Percentiles rank a stretch among this genome's conserved stretches.
Conservation (phyloP, 2,329 filamentous ascomycete genomes). For the Penicillium sp. region DNA sequence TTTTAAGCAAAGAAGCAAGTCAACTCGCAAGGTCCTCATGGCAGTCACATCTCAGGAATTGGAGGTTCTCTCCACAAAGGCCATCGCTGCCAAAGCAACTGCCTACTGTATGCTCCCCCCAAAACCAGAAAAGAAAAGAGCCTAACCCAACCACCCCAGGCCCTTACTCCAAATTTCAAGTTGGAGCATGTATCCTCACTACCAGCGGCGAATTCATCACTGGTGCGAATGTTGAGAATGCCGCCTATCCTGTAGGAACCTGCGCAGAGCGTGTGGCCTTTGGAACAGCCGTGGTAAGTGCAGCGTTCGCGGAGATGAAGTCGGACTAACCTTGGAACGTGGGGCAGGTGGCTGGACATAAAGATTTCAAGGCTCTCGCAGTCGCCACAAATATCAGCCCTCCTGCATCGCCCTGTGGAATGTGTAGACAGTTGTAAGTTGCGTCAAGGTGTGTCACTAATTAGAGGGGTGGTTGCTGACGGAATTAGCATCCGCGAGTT, state of each 20-base stretch:
- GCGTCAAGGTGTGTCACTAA: neutral
- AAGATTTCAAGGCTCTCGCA: conserved; percentile 73
- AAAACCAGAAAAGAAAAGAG: neutral
- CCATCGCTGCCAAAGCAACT: conserved; percentile 69
- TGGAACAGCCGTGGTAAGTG: conserved; percentile 68
- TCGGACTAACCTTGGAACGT: neutral
- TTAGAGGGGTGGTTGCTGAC: neutral
- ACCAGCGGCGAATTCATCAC: conserved; percentile 58
- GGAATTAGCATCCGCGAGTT: conserved; percentile 69
- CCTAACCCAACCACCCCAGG: conserved; percentile 43
- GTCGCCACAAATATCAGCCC: conserved; percentile 77
- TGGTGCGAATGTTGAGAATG: conserved; percentile 93
- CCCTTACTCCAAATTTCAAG: conserved; percentile 88
- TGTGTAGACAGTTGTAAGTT: conserved; percentile 85
- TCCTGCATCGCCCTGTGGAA: conserved; percentile 77
- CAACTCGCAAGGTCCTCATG: neutral
- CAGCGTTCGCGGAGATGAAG: neutral
- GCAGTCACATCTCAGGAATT: conserved; percentile 64
- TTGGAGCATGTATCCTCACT: conserved; percentile 78
- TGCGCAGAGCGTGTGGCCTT: conserved; percentile 94
- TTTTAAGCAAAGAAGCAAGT: no score
- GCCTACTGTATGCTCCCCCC: conserved; percentile 70
- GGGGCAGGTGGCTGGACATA: conserved; percentile 46
- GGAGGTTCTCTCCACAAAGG: conserved; percentile 60
- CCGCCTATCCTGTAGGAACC: conserved; percentile 87